phyloP scores from a whole-genome alignment of 2,329 filamentous ascomycete species.

The Parasarocladium wereldwijsianum region DNA sequence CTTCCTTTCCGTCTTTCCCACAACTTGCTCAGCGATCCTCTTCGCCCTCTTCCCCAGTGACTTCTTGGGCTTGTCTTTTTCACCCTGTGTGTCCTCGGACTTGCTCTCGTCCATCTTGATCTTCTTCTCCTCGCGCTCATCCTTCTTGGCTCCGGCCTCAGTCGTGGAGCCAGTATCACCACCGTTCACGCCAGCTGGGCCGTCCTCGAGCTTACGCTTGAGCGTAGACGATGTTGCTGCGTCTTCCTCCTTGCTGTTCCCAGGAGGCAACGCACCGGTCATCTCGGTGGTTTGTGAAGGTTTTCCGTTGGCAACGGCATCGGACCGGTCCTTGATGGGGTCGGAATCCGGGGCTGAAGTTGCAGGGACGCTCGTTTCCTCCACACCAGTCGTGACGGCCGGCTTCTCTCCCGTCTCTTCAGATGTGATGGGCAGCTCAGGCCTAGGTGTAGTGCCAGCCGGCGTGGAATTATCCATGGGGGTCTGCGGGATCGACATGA shows the following conservation, averaged over 20 bases:
- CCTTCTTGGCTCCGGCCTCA: slow-evolving; percentile 9
- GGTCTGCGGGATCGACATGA: slow-evolving; percentile 20
- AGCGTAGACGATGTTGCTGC: slow-evolving; percentile 4
- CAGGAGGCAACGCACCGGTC: slow-evolving; percentile 5
- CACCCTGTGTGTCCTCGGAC: slow-evolving; percentile 2
- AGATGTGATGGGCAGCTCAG: slow-evolving; percentile 16
- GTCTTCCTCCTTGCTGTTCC: slow-evolving; percentile 8
- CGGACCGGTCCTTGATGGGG: slow-evolving; percentile 6
- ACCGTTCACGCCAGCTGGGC: slow-evolving; percentile 7
- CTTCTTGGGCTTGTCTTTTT: slow-evolving; percentile 9
- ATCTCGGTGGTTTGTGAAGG: slow-evolving; percentile 1
- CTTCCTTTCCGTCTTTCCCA: slow-evolving; percentile 24
- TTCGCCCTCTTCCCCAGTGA: slow-evolving; percentile 18
- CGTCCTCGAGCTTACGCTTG: slow-evolving; percentile 26
- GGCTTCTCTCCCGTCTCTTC: slow-evolving; percentile 7
- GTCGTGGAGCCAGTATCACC: slow-evolving; percentile 10
- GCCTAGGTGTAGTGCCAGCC: slow-evolving; percentile 19
- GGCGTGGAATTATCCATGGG: slow-evolving; percentile 18
- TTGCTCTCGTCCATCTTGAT: slow-evolving; percentile 21
- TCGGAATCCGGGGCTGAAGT: slow-evolving; percentile 10
- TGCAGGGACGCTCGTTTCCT: slow-evolving; percentile 10
- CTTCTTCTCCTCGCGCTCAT: slow-evolving; percentile 8
- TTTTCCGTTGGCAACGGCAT: slow-evolving; percentile 9
- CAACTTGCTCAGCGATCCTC: slow-evolving; percentile 18
- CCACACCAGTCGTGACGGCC: slow-evolving; percentile 11